A percentile compares a stretch with the other conserved stretches of the same genome.
Evolutionary conservation across 1,284 basidiomycete genomes (phyloP).

Genomic region (Leccinum angustisporum): DNA sequence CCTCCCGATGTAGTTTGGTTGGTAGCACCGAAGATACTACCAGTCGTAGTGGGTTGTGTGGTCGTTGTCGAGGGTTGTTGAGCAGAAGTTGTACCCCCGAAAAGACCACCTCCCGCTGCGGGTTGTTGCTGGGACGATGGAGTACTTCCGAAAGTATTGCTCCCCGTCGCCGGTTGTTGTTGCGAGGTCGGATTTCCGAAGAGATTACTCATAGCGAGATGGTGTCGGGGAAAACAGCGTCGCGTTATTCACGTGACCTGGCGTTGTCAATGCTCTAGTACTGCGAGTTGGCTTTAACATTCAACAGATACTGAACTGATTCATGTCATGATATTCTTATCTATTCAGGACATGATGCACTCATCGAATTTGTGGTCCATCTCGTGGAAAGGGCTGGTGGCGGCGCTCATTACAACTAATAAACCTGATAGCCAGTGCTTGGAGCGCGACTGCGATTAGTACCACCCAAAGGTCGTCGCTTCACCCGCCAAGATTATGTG

Average conservation of each 20-base stretch:
- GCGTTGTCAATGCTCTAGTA: background rate
- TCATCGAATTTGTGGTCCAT: too few relatives aligned
- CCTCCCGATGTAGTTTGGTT: slow-evolving; percentile 19
- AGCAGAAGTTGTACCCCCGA: slow-evolving; percentile 15
- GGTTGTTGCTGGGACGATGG: slow-evolving; percentile 18
- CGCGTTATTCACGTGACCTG: slow-evolving; percentile 13
- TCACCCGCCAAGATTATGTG: too few relatives aligned
- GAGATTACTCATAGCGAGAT: slow-evolving; percentile 16
- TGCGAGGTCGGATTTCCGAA: slow-evolving; percentile 21
- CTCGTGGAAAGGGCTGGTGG: too few relatives aligned
- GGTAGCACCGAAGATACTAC: slow-evolving; percentile 21
- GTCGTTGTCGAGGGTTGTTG: slow-evolving; percentile 15
- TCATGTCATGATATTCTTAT: too few relatives aligned
- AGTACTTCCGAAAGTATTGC: slow-evolving; percentile 16
- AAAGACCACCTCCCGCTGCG: slow-evolving; percentile 18
- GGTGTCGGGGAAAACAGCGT: background rate
- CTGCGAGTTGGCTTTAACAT: too few relatives aligned
- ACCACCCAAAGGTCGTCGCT: too few relatives aligned
- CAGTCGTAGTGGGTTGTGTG: slow-evolving; percentile 10
- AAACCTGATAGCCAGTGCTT: too few relatives aligned
- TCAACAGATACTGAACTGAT: too few relatives aligned
- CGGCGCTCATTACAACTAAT: too few relatives aligned
- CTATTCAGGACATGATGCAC: too few relatives aligned
- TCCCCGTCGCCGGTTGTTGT: slow-evolving; percentile 16
- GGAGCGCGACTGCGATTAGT: too few relatives aligned